These are phyloP conservation scores for Fusarium sp. DNA, from an alignment of 2,329 filamentous ascomycete genomes.

Conservation along the genomic window DNA sequence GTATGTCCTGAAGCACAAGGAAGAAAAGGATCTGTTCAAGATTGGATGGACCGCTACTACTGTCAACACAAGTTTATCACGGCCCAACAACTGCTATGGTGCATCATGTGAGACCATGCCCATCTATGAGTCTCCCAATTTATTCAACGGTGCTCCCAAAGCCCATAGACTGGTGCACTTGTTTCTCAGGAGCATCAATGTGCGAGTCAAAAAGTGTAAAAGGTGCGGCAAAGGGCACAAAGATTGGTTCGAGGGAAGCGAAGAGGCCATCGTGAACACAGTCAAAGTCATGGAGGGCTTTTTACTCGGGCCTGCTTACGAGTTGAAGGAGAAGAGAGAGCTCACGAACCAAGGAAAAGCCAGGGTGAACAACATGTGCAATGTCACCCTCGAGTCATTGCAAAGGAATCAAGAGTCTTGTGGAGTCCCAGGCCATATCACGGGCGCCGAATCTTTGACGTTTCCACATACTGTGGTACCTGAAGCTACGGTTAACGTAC, in stretches of 20 bases:
- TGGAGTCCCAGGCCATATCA: neutral
- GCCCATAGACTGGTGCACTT: conserved; percentile 2
- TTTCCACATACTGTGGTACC: neutral
- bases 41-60: conserved; percentile 9
- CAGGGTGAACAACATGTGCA: neutral
- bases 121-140: conserved; percentile 1
- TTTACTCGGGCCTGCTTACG: conserved; percentile 7
- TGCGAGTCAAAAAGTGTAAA: neutral
- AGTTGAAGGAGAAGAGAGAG: neutral
- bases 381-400: neutral
- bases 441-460: neutral
- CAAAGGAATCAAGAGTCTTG: neutral
- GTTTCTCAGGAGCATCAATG: neutral
- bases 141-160: conserved; percentile 8
- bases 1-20: conserved; percentile 11
- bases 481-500: neutral
- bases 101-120: neutral
- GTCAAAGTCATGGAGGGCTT: conserved; percentile 20
- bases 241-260: neutral
- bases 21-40: conserved; percentile 1
- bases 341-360: neutral
- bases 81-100: conserved; percentile 12
- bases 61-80: neutral
- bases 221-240: conserved; percentile 4
- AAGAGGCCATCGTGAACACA: neutral